Evolutionary conservation across 257 asterid species (phyloP).

Genomic region (Forsythia viridissima): DNA sequence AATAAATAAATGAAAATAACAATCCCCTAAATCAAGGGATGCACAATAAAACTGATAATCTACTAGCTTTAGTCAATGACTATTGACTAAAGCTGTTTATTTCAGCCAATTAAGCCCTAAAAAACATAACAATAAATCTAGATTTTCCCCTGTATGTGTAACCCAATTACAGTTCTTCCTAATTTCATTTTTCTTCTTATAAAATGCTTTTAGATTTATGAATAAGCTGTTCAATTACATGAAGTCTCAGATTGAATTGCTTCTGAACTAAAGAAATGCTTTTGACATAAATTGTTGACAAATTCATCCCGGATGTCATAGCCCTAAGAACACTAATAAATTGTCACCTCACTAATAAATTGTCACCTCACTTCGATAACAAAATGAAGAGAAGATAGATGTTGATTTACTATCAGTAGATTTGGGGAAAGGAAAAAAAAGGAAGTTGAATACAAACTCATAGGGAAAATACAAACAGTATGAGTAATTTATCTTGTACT

Average conservation of each 20-base stretch:
- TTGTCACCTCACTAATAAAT: neutral
- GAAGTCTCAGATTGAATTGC: neutral
- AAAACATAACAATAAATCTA: neutral
- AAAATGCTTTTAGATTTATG: slow-evolving; percentile 16
- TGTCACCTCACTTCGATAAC: neutral
- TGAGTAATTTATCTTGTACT: neutral
- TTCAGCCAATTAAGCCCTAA: too few relatives aligned
- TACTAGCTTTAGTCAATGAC: too few relatives aligned
- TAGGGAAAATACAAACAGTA: neutral
- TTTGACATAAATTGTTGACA: neutral
- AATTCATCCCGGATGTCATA: neutral
- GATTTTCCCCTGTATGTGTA: slow-evolving; percentile 45
- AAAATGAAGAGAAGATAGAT: neutral
- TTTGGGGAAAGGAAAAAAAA: neutral
- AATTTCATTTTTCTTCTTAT: slow-evolving; percentile 6
- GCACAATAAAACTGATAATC: too few relatives aligned
- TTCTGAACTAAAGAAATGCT: neutral
- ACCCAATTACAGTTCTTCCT: slow-evolving; percentile 17
- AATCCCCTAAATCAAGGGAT: too few relatives aligned
- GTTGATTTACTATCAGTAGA: neutral
- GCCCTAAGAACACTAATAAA: neutral
- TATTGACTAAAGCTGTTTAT: too few relatives aligned
- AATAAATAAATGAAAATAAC: too few relatives aligned
- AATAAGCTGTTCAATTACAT: slow-evolving; percentile 12
- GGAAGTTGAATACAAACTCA: neutral